These are phyloP conservation scores for Craterostigma plantagineum DNA, from an alignment of 257 asterid genomes.

Conservation along the genomic window DNA sequence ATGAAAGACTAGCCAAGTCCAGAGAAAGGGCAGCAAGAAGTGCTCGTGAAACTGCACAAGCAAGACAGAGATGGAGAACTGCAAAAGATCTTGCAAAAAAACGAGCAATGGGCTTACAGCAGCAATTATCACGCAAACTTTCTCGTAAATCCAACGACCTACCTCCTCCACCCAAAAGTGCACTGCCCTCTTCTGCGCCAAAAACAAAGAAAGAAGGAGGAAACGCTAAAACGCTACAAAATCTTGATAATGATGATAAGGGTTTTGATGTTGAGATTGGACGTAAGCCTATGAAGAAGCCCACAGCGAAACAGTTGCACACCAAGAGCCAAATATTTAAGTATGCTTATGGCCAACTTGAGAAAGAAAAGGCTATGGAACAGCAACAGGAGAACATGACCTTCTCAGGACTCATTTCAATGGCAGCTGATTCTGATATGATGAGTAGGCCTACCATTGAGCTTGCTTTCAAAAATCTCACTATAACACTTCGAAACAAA, in stretches of 20 bases:
- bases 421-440: constrained; percentile 43
- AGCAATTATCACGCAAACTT: constrained; percentile 42
- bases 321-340: constrained; percentile 56
- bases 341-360: constrained; percentile 64
- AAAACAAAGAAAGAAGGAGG: constrained; percentile 19
- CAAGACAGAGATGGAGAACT: constrained; percentile 49
- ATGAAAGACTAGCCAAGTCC: constrained; percentile 48
- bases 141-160: constrained; percentile 20
- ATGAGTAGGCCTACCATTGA: constrained; percentile 45
- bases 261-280: constrained; percentile 49
- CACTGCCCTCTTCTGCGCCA: constrained; percentile 8
- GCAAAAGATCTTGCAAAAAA: constrained; percentile 42
- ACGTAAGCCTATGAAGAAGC: constrained; percentile 43
- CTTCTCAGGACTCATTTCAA: constrained; percentile 51
- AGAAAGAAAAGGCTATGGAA: constrained; percentile 72
- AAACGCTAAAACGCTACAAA: constrained; percentile 13
- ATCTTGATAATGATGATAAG: constrained; percentile 32
- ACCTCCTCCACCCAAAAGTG: constrained; percentile 18
- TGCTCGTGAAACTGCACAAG: constrained; percentile 66
- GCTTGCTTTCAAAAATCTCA: constrained; percentile 49
- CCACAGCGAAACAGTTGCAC: constrained; percentile 30
- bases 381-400: constrained; percentile 35
- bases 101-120: constrained; percentile 26
- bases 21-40: constrained; percentile 65
- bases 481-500: constrained; percentile 43